Evolutionary conservation across 805 yeast species (phyloP).

Genomic region (Wickerhamiella bombiphila): DNA sequence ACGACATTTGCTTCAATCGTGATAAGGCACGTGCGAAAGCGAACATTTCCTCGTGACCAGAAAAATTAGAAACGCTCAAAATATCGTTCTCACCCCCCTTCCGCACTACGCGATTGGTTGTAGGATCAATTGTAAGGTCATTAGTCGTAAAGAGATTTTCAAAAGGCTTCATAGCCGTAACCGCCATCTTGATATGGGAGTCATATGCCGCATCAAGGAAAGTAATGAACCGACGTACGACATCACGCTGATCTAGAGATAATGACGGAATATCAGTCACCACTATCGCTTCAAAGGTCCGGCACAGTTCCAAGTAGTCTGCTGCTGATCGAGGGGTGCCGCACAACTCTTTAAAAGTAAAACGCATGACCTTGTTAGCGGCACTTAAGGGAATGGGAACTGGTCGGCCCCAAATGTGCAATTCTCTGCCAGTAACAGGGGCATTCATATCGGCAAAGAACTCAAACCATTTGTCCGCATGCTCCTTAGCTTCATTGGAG

Average conservation of each 20-base stretch:
- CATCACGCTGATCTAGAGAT: slow-evolving; percentile 63
- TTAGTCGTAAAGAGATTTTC: slow-evolving; percentile 69
- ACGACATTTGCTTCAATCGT: slow-evolving; percentile 84
- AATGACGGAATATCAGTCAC: slow-evolving; percentile 85
- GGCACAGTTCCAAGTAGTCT: slow-evolving; percentile 76
- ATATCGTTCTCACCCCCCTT: slow-evolving; percentile 22
- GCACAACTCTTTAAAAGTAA: slow-evolving; percentile 73
- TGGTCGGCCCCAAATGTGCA: slow-evolving; percentile 75
- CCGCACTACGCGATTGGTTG: slow-evolving; percentile 15
- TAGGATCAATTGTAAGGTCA: slow-evolving; percentile 31
- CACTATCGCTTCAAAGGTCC: slow-evolving; percentile 60
- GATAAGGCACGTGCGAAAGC: slow-evolving; percentile 93
- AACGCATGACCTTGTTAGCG: slow-evolving; percentile 75
- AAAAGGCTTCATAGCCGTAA: slow-evolving; percentile 78
- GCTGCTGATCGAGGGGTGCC: slow-evolving; percentile 86
- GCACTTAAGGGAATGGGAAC: slow-evolving; percentile 61
- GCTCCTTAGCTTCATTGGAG: slow-evolving; percentile 35
- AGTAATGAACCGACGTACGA: slow-evolving; percentile 82
- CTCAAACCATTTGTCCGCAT: slow-evolving; percentile 64
- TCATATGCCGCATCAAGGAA: slow-evolving; percentile 94
- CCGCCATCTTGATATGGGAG: slow-evolving; percentile 73
- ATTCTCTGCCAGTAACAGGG: slow-evolving; percentile 24
- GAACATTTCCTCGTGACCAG: slow-evolving; percentile 86
- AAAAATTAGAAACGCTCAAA: slow-evolving; percentile 39
- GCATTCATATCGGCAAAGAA: slow-evolving; percentile 47